Conservation (phyloP, 2,329 filamentous ascomycete genomes). For the Colletotrichum magnum region DNA sequence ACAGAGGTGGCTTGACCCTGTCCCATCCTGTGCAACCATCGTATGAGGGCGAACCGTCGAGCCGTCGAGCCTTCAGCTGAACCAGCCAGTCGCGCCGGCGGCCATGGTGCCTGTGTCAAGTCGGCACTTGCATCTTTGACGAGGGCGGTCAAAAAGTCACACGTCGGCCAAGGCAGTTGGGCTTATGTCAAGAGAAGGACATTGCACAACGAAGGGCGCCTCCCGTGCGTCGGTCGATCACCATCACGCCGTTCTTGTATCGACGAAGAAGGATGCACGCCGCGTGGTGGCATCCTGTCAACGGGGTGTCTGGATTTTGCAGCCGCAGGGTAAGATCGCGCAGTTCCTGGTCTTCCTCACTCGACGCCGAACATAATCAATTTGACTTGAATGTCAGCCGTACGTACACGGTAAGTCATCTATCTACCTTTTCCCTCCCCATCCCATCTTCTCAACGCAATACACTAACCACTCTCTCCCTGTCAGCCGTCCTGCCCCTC, state of each 20-base stretch:
- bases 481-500: constrained; percentile 6
- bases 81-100: not conserved
- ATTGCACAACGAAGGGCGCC: not conserved
- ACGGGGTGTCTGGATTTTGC: constrained; percentile 9
- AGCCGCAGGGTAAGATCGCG: constrained; percentile 26
- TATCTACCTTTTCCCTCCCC: not conserved
- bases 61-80: constrained; percentile 17
- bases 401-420: constrained; percentile 4
- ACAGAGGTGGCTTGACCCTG: constrained; percentile 31
- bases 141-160: not conserved
- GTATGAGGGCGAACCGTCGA: constrained; percentile 33
- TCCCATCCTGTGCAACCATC: constrained; percentile 19
- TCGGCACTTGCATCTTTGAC: constrained; percentile 8
- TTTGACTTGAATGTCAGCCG: constrained; percentile 9
- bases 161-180: not conserved
- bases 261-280: too few relatives aligned
- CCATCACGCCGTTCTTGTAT: not conserved
- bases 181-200: not conserved
- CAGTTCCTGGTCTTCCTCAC: not conserved
- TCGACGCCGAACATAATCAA: not conserved
- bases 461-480: not conserved
- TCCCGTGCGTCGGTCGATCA: not conserved
- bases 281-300: not conserved
- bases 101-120: not conserved
- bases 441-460: not conserved